These are phyloP conservation scores for Gloeophyllum trabeum DNA, from an alignment of 768 basidiomycete species.

Conservation along the genomic window DNA sequence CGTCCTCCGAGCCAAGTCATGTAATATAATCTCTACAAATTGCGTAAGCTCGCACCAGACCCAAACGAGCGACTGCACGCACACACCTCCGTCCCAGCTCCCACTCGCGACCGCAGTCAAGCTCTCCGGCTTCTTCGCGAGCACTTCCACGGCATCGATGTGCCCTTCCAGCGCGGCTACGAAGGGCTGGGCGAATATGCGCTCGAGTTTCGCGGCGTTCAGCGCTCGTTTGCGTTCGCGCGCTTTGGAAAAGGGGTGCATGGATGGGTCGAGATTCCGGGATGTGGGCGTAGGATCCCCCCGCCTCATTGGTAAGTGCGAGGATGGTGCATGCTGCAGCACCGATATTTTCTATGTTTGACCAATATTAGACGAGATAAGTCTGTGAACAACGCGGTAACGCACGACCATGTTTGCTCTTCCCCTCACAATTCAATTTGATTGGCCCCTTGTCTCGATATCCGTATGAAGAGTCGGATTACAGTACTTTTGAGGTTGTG, in stretches of 20 bases:
- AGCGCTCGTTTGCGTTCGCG: slow-evolving; percentile 89
- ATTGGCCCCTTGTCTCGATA: too few species aligned
- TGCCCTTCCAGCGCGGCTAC: slow-evolving; percentile 86
- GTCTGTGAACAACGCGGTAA: too few species aligned
- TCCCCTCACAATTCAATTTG: too few species aligned
- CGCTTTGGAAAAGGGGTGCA: slow-evolving; percentile 90
- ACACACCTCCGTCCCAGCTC: slow-evolving; percentile 90
- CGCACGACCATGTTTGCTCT: too few species aligned
- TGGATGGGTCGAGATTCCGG: slow-evolving; percentile 87
- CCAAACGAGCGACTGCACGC: not conserved
- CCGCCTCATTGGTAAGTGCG: slow-evolving; percentile 60
- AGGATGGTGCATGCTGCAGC: slow-evolving; percentile 70
- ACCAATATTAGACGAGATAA: too few species aligned
- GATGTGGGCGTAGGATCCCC: slow-evolving; percentile 84
- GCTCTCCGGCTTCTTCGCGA: slow-evolving; percentile 62
- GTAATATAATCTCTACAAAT: slow-evolving; percentile 69
- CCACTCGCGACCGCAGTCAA: slow-evolving; percentile 80
- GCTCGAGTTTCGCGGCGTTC: slow-evolving; percentile 93
- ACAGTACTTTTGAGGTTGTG: too few species aligned
- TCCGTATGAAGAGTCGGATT: too few species aligned
- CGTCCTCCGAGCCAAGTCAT: slow-evolving; percentile 57
- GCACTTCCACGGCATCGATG: slow-evolving; percentile 84
- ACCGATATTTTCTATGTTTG: slow-evolving; percentile 68
- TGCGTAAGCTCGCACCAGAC: not conserved
- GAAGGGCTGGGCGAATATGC: slow-evolving; percentile 97